Conservation (phyloP, 495 filamentous ascomycete genomes). For the Achaetomiella virescens region DNA sequence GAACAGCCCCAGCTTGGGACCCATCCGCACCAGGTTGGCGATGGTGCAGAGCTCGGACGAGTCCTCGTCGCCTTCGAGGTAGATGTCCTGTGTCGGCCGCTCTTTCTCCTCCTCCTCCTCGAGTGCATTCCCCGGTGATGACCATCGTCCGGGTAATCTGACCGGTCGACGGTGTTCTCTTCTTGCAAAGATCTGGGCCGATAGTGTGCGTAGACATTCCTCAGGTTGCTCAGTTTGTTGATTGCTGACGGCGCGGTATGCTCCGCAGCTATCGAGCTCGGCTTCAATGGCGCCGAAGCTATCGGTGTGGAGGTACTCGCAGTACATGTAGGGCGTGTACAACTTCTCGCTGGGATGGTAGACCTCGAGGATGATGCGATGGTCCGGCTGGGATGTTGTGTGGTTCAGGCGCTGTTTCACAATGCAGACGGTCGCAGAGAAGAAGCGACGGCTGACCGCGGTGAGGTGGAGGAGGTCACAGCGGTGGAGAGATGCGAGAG, state of each 20-base stretch:
- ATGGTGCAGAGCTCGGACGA: constrained; percentile 66
- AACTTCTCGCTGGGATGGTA: constrained; percentile 67
- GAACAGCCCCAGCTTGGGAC: constrained; percentile 53
- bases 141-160: too few relatives aligned
- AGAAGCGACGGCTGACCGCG: constrained; percentile 58
- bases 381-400: constrained; percentile 50
- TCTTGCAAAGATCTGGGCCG: too few relatives aligned
- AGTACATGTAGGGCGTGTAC: constrained; percentile 61
- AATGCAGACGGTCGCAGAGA: constrained; percentile 60
- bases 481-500: constrained; percentile 54
- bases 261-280: constrained; percentile 26
- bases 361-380: constrained; percentile 68
- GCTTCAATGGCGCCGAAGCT: constrained; percentile 40
- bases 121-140: too few relatives aligned
- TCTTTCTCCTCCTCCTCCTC: constrained; percentile 27
- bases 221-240: too few relatives aligned
- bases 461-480: constrained; percentile 55
- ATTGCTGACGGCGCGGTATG: too few relatives aligned
- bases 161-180: too few relatives aligned
- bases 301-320: constrained; percentile 57
- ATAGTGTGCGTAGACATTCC: too few relatives aligned
- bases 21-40: constrained; percentile 62
- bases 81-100: constrained; percentile 50
- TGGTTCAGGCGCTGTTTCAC: constrained; percentile 57
- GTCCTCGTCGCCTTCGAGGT: constrained; percentile 59